These are phyloP conservation scores for Neonectria neomacrospora DNA, from an alignment of 2,329 filamentous ascomycete genomes.

Conservation along the genomic window DNA sequence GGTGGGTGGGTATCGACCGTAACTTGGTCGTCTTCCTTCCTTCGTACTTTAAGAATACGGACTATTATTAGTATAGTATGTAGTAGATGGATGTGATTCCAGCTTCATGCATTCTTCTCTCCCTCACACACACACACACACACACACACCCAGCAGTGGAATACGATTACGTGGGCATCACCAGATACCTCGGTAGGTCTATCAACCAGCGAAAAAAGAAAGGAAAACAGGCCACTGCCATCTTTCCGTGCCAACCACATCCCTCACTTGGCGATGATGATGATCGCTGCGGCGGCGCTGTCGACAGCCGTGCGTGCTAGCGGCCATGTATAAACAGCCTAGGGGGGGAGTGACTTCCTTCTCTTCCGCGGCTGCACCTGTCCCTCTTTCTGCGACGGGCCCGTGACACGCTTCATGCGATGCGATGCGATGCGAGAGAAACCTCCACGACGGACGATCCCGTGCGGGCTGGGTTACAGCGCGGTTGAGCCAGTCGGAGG, in stretches of 20 bases:
- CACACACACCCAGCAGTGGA: not conserved
- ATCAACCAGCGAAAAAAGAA: too few relatives aligned
- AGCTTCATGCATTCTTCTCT: not conserved
- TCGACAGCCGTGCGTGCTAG: not conserved
- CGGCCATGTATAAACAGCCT: too few relatives aligned
- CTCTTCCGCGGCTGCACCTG: constrained; percentile 1
- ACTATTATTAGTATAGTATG: not conserved
- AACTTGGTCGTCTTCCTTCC: not conserved
- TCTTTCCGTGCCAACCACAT: not conserved
- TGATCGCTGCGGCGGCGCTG: not conserved
- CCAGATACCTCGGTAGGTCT: not conserved
- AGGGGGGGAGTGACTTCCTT: not conserved
- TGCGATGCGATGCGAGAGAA: constrained; percentile 1
- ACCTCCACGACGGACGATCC: constrained; percentile 23
- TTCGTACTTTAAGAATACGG: not conserved
- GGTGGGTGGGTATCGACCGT: not conserved
- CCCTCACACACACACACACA: too few relatives aligned
- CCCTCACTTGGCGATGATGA: not conserved
- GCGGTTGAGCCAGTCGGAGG: constrained; percentile 16
- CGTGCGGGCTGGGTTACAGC: constrained; percentile 16
- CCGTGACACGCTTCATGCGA: constrained; percentile 12
- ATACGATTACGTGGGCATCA: constrained; percentile 24
- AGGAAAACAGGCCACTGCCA: constrained; percentile 13
- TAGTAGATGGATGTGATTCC: not conserved
- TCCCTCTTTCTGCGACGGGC: not conserved